phyloP scores from a whole-genome alignment of 1,139 yeast species.

The Arxiozyma bovina region DNA sequence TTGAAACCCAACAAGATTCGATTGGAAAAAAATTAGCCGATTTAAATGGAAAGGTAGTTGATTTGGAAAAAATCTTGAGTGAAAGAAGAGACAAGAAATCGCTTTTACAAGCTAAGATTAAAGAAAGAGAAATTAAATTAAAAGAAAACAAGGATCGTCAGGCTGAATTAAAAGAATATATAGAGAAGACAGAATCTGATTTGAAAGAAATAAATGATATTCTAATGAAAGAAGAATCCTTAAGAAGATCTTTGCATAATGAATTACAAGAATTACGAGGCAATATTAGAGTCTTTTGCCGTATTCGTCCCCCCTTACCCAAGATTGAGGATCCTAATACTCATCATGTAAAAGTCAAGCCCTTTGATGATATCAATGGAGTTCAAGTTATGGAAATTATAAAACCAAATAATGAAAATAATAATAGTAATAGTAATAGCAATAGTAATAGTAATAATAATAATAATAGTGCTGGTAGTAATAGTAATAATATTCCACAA shows the following conservation, averaged over 20 bases:
- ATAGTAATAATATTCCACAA: constrained; percentile 21
- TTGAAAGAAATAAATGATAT: constrained; percentile 30
- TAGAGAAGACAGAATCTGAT: constrained; percentile 23
- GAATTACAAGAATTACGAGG: constrained; percentile 81
- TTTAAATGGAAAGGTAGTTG: constrained; percentile 16
- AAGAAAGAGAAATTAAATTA: constrained; percentile 8
- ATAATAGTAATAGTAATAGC: constrained; percentile 2
- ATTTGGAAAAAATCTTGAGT: constrained; percentile 17
- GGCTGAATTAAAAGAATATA: constrained; percentile 23
- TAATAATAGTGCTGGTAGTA: not conserved
- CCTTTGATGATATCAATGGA: constrained; percentile 43
- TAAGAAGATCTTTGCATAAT: constrained; percentile 64
- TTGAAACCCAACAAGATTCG: constrained; percentile 14
- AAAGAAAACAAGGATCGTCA: constrained; percentile 14
- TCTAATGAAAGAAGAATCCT: constrained; percentile 40
- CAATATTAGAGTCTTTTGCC: constrained; percentile 82
- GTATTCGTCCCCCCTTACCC: constrained; percentile 55
- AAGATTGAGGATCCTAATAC: constrained; percentile 25
- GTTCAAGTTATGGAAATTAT: constrained; percentile 23
- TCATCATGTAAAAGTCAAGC: constrained; percentile 41
- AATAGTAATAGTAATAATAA: constrained; percentile 1
- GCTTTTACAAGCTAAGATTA: constrained; percentile 6
- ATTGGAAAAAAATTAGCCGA: constrained; percentile 15
- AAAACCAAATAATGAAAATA: constrained; percentile 11
- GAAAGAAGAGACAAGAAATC: constrained; percentile 6